Conservation (phyloP, 495 filamentous ascomycete genomes). For the Barbatosphaeria neglecta region DNA sequence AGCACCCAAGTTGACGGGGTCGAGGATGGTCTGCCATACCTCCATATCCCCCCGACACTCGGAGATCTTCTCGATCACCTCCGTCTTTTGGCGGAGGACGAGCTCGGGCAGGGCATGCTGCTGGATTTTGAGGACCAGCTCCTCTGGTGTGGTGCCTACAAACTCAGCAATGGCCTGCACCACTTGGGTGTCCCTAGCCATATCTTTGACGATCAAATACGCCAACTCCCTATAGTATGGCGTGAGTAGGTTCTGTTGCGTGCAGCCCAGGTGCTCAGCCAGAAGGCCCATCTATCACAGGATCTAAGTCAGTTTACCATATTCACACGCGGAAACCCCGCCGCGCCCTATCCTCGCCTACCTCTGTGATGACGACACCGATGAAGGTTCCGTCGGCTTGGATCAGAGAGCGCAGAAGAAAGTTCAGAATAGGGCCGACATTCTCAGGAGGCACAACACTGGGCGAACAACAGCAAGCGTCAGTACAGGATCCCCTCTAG, state of each 20-base stretch:
- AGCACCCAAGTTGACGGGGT: conserved; percentile 58
- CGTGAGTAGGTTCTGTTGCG: neutral
- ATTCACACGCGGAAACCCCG: no score
- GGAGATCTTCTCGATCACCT: conserved; percentile 71
- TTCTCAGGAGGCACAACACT: no score
- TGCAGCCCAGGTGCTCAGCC: no score
- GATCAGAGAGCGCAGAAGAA: no score
- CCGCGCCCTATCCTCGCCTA: no score
- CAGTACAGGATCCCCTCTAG: no score
- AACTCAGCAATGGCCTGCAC: conserved; percentile 71
- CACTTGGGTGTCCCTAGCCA: conserved; percentile 69
- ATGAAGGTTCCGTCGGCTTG: no score
- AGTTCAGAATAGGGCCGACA: no score
- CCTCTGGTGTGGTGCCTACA: conserved; percentile 55
- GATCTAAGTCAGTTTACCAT: no score
- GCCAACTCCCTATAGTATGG: conserved; percentile 22
- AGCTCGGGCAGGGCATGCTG: conserved; percentile 73
- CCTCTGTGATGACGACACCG: no score
- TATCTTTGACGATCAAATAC: conserved; percentile 65
- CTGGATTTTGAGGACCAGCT: conserved; percentile 70
- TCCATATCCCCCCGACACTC: conserved; percentile 50
- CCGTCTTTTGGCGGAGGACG: conserved; percentile 63
- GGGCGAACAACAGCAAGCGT: no score
- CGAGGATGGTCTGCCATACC: conserved; percentile 26
- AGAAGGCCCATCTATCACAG: no score